These are phyloP conservation scores for Hypoxylon trugodes DNA, from an alignment of 495 filamentous ascomycete species.

Conservation along the genomic window DNA sequence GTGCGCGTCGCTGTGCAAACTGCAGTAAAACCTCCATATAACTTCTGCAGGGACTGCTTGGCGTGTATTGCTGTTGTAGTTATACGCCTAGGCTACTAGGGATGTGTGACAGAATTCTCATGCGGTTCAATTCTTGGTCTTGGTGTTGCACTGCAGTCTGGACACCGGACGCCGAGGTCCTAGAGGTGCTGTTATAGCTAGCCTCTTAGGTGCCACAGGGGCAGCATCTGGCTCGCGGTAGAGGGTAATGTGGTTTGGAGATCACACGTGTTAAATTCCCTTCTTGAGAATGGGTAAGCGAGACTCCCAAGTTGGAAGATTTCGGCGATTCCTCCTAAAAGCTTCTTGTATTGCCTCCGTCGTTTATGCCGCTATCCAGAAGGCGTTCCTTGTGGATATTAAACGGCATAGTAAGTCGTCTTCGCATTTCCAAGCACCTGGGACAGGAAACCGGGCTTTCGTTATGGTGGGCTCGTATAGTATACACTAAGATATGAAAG, in stretches of 20 bases:
- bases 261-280: neutral
- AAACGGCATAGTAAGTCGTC: neutral
- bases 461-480: too few species aligned
- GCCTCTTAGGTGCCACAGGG: neutral
- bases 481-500: too few species aligned
- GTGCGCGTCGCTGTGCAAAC: constrained; percentile 10
- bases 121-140: constrained; percentile 23
- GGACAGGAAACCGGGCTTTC: neutral
- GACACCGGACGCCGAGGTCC: neutral
- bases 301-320: neutral
- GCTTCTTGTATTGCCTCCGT: neutral
- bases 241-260: neutral
- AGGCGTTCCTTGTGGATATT: neutral
- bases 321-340: neutral
- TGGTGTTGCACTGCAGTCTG: constrained; percentile 20
- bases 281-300: neutral
- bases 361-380: neutral
- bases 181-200: neutral
- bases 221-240: neutral
- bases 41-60: constrained; percentile 20
- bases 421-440: neutral
- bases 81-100: constrained; percentile 9
- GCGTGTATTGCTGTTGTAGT: neutral
- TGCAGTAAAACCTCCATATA: constrained; percentile 11
- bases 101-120: constrained; percentile 24